Base-by-base conservation (phyloP, 768 basidiomycete genomes). In the Mycena kentingensis region DNA sequence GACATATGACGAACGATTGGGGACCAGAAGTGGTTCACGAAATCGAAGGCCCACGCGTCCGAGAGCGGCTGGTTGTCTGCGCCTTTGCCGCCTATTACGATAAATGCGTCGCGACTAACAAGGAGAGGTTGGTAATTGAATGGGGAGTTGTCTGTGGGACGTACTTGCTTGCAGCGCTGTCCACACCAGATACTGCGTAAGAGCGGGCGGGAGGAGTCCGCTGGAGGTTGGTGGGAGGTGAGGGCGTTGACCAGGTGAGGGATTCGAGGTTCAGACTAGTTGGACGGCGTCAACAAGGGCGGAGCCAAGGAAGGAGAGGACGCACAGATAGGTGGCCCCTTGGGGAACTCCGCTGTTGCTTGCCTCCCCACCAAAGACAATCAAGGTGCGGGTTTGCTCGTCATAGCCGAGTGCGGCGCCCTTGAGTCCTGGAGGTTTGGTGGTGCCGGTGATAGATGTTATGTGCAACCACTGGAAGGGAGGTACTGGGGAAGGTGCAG, bases 1-100 rank as follows among this genome's bases (percentile, higher is more conserved):
- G n/a, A 3, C 3, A 21, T 18, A 21, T 19, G 34, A 28, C 15
- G 32, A 34, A 58, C 58, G 28, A 90, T 81, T 61, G 79, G 59
- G 0, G 84, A 77, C 90, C 90, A 93, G 64, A 92, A 92, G 51
- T 89, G 74, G 60, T 83, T 85, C 51, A 65, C 78, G 61, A 84
- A 91, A 67, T 90, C 87, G 61, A 77, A 93, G 70, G 90, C 88
- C 88, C 90, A 92, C 52, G 83, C 77, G 62, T 92, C 90, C 3
- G 77, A 74, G 52, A 90, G 68, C 15, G 84, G 73, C 28, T 73
- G 67, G 5, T 77, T 78, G 53, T 79, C 68, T n/a, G 69, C 51
- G 41, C 74, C 85, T 67, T 77, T 80, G 24, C 90, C 90, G 19
- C 90, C 90, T 43, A 87, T 78, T 15, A 93, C 71, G 27, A 92